Percentiles rank a stretch among this genome's conserved stretches.
These are phyloP conservation scores for Fusarium tupiense DNA, from an alignment of 2,329 filamentous ascomycete genomes.

Conservation along the genomic window DNA sequence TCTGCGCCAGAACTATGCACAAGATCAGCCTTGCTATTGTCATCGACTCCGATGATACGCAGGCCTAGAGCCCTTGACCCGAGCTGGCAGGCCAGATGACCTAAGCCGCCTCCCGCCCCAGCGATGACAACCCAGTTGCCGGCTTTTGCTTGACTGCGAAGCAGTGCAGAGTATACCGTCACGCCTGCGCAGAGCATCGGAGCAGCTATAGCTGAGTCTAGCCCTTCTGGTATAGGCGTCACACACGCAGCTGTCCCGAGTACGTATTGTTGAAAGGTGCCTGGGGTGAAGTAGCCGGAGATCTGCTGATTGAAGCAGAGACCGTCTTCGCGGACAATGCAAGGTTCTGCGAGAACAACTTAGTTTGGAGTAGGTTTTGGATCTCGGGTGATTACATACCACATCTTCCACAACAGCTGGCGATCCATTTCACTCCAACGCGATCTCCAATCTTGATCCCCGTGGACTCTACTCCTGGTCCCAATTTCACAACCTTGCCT, in stretches of 20 bases:
- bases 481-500: rapidly evolving
- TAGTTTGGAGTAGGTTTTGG: rapidly evolving
- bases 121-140: background rate
- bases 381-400: background rate
- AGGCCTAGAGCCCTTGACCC: background rate
- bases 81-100: background rate
- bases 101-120: background rate
- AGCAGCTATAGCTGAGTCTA: background rate
- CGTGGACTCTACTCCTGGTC: background rate
- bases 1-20: rapidly evolving
- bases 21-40: background rate
- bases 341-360: background rate
- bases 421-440: background rate
- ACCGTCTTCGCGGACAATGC: background rate
- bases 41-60: rapidly evolving
- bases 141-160: background rate
- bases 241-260: background rate
- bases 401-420: background rate
- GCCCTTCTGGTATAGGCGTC: background rate
- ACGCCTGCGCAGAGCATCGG: background rate
- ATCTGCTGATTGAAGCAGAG: background rate
- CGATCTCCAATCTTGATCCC: background rate
- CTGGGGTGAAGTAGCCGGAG: background rate
- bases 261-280: background rate
- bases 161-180: background rate